Conservation (phyloP, 257 asterid genomes). For the Salvia hispanica region DNA sequence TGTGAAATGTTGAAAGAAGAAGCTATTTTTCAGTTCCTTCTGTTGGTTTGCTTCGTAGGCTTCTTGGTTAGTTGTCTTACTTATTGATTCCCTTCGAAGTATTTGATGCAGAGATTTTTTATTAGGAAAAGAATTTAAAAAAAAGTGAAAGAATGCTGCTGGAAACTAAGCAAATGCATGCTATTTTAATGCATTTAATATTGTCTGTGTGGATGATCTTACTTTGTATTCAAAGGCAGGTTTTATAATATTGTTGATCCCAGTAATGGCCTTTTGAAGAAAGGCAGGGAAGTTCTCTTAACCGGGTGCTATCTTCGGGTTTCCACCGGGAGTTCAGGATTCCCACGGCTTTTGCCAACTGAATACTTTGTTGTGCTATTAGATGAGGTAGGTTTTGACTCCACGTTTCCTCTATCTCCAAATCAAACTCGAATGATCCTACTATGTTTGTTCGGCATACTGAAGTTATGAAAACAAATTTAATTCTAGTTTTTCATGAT, state of each 20-base stretch:
- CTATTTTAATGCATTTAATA: slow-evolving; percentile 18
- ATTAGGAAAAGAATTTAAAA: neutral
- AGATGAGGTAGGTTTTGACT: slow-evolving; percentile 66
- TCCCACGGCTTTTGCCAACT: slow-evolving; percentile 83
- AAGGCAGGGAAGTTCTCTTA: slow-evolving; percentile 84
- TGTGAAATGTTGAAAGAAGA: neutral
- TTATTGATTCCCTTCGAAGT: neutral
- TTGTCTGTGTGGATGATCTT: slow-evolving; percentile 30
- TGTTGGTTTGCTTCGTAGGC: neutral
- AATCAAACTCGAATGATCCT: slow-evolving; percentile 2
- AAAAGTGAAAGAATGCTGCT: neutral
- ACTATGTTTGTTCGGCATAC: slow-evolving; percentile 11
- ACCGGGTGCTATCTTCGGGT: slow-evolving; percentile 92
- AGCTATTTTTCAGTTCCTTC: neutral
- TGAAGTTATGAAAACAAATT: slow-evolving; percentile 19
- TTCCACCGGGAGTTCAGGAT: slow-evolving; percentile 51
- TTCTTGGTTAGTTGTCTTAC: slow-evolving; percentile 15
- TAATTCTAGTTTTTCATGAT: slow-evolving; percentile 19
- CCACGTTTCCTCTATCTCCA: slow-evolving; percentile 10
- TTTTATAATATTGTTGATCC: slow-evolving; percentile 82
- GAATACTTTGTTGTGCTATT: slow-evolving; percentile 78
- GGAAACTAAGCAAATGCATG: slow-evolving; percentile 12
- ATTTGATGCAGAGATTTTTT: neutral
- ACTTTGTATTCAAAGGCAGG: slow-evolving; percentile 51
- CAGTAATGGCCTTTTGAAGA: slow-evolving; percentile 69